A percentile compares a stretch with the other conserved stretches of the same genome.
These are phyloP conservation scores for Cystofilobasidium capitatum DNA, from an alignment of 768 basidiomycete species.

Conservation along the genomic window DNA sequence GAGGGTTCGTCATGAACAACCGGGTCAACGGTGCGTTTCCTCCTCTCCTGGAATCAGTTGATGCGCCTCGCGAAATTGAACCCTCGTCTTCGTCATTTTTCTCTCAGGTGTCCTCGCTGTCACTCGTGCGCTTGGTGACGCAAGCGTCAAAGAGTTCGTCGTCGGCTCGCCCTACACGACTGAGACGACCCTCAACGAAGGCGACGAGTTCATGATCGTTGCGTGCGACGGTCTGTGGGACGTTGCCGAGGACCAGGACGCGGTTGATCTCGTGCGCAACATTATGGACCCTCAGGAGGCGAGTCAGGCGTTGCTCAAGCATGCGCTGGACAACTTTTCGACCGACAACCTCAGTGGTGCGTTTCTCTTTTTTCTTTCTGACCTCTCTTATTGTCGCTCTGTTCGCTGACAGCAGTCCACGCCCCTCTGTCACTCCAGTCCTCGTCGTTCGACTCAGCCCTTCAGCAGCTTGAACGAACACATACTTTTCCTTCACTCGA, in stretches of 20 bases:
- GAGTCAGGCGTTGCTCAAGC: constrained; percentile 60
- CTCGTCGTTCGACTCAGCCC: constrained; percentile 15
- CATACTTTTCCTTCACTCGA: not conserved
- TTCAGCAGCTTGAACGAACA: not conserved
- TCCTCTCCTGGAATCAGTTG: too few relatives aligned
- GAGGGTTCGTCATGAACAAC: constrained; percentile 97
- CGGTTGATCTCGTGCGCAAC: constrained; percentile 67
- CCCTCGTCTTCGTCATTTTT: not conserved
- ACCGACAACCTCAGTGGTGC: constrained; percentile 79
- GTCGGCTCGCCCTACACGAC: constrained; percentile 97
- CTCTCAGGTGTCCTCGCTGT: constrained; percentile 67
- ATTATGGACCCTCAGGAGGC: constrained; percentile 71
- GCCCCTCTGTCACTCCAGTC: not conserved
- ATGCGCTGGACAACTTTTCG: constrained; percentile 78
- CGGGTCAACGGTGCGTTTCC: constrained; percentile 70
- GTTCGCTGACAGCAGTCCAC: not conserved
- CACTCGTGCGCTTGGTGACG: constrained; percentile 88
- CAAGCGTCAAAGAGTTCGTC: constrained; percentile 98
- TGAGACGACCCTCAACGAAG: constrained; percentile 80
- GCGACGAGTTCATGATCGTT: constrained; percentile 88
- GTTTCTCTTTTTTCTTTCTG: not conserved
- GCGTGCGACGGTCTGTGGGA: constrained; percentile 99
- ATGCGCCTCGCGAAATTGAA: too few relatives aligned
- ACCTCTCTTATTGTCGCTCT: not conserved
- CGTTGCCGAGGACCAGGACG: constrained; percentile 79